A percentile compares a stretch with the other conserved stretches of the same genome.
Evolutionary conservation across 257 asterid genomes (phyloP).

Genomic region (Catharanthus roseus): DNA sequence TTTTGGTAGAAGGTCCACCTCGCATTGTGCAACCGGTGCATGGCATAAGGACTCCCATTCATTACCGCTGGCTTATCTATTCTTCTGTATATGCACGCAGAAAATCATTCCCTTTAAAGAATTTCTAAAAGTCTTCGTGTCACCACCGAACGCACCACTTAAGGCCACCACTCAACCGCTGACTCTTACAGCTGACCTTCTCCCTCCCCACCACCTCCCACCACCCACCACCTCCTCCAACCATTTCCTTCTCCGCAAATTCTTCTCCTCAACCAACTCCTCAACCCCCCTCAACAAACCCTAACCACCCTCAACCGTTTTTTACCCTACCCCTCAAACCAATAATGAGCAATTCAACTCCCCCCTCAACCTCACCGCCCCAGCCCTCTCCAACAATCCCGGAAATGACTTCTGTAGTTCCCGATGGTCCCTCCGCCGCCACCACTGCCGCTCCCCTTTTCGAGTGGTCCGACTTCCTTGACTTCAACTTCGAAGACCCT

Average conservation of each 20-base stretch:
- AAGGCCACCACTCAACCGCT: constrained; percentile 25
- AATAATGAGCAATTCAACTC: constrained; percentile 22
- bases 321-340: constrained; percentile 11
- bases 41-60: too few species aligned
- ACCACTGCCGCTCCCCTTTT: constrained; percentile 38
- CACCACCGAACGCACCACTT: constrained; percentile 58
- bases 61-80: not conserved
- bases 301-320: constrained; percentile 4
- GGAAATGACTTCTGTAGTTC: constrained; percentile 24
- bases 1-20: too few species aligned
- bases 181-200: constrained; percentile 33
- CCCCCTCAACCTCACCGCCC: constrained; percentile 3
- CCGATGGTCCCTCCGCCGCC: constrained; percentile 30
- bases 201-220: constrained; percentile 5
- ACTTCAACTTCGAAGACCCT: constrained; percentile 50
- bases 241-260: constrained; percentile 4
- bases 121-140: constrained; percentile 24
- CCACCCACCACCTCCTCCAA: not conserved
- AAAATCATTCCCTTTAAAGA: constrained; percentile 2
- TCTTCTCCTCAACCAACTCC: constrained; percentile 5
- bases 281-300: not conserved
- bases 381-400: constrained; percentile 2
- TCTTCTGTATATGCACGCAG: not conserved
- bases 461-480: constrained; percentile 73
- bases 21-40: too few species aligned